A percentile compares a stretch with the other conserved stretches of the same genome.
phyloP scores from a whole-genome alignment of 78 protist genomes.

The Cyanophora paradoxa region DNA sequence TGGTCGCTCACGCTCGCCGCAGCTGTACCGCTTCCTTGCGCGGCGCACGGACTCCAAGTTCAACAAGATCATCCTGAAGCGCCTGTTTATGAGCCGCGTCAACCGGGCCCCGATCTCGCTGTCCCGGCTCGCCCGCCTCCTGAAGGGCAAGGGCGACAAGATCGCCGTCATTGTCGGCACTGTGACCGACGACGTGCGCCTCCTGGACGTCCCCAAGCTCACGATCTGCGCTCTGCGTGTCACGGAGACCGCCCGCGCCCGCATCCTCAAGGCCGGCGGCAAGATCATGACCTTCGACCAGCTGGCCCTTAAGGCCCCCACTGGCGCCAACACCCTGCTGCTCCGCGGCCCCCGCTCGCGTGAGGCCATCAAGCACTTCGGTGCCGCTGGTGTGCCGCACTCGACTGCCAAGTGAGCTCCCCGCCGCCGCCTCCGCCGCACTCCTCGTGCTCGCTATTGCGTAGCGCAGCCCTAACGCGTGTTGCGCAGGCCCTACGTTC shows the following conservation, averaged over 20 bases:
- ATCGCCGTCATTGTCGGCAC: slow-evolving; percentile 94
- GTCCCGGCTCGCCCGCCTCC: slow-evolving; percentile 57
- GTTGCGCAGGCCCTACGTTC: slow-evolving; percentile 46
- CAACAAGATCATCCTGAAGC: slow-evolving; percentile 87
- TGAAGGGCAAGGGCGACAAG: slow-evolving; percentile 56
- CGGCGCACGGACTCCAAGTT: slow-evolving; percentile 94
- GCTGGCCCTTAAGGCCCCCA: slow-evolving; percentile 92
- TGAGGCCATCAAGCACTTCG: slow-evolving; percentile 90
- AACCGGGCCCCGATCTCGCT: slow-evolving; percentile 90
- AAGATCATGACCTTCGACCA: slow-evolving; percentile 95
- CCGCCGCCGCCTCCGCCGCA: not conserved
- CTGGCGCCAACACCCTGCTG: slow-evolving; percentile 89
- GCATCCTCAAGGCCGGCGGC: slow-evolving; percentile 96
- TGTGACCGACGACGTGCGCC: slow-evolving; percentile 95
- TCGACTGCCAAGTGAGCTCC: slow-evolving; percentile 35
- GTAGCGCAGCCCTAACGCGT: too few relatives aligned
- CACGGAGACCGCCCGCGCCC: slow-evolving; percentile 92
- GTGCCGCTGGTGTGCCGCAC: slow-evolving; percentile 91
- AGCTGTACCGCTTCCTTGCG: slow-evolving; percentile 94
- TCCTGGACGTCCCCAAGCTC: slow-evolving; percentile 76
- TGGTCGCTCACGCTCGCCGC: not conserved
- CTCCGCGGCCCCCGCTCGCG: slow-evolving; percentile 92
- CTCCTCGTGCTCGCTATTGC: not conserved
- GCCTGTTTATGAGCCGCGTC: slow-evolving; percentile 74
- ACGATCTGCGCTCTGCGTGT: slow-evolving; percentile 90